A percentile compares a stretch with the other conserved stretches of the same genome.
Evolutionary conservation across 1,284 basidiomycete genomes (phyloP).

Genomic region (Puccinia hordei): DNA sequence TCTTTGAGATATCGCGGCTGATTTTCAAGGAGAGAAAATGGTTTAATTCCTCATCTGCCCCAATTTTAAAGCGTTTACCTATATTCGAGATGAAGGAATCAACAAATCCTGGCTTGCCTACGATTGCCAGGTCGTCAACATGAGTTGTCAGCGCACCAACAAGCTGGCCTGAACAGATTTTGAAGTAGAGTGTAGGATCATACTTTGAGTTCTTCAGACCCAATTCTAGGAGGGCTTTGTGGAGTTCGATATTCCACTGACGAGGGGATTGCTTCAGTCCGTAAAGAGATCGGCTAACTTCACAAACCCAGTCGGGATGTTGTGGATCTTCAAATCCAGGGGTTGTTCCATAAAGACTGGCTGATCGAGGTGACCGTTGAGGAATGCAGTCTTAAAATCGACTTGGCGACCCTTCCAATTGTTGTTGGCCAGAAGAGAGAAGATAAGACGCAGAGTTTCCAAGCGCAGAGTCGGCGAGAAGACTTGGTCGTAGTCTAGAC

Average conservation of each 20-base stretch:
- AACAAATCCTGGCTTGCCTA: background rate
- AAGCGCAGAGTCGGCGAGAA: background rate
- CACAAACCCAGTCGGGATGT: too few species aligned
- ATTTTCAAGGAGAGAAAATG: too few species aligned
- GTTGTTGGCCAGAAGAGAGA: background rate
- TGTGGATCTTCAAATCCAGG: too few species aligned
- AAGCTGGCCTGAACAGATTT: background rate
- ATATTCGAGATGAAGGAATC: too few species aligned
- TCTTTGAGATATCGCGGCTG: too few species aligned
- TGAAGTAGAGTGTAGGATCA: background rate
- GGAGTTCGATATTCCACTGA: constrained; percentile 10
- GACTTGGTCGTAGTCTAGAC: background rate
- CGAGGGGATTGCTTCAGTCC: constrained; percentile 14
- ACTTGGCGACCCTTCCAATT: background rate
- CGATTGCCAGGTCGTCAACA: background rate
- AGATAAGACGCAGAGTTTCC: background rate
- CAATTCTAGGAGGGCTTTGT: background rate
- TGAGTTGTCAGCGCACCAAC: background rate
- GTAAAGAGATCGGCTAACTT: background rate
- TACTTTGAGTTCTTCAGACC: background rate
- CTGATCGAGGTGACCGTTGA: too few species aligned
- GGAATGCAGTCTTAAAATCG: background rate
- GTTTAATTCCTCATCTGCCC: too few species aligned
- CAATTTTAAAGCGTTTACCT: too few species aligned
- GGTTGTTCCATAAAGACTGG: too few species aligned